phyloP scores from a whole-genome alignment of 1,284 basidiomycete genomes.

The Fomitopsis betulina region DNA sequence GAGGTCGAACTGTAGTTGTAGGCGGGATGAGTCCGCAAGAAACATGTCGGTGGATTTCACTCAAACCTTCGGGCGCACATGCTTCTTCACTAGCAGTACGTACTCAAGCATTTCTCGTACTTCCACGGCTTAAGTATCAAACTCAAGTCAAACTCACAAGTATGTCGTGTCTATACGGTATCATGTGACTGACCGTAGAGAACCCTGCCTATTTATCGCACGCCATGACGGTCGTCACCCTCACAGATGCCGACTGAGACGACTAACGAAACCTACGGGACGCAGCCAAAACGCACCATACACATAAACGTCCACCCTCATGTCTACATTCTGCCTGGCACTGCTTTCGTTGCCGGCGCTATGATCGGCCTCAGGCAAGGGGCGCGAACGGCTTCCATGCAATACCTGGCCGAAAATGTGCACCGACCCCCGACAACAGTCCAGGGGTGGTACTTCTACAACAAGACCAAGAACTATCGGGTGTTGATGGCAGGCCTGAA shows the following conservation, averaged over 20 bases:
- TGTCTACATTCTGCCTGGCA: slow-evolving; percentile 46
- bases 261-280: background rate
- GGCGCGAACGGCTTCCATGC: slow-evolving; percentile 44
- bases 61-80: too few species aligned
- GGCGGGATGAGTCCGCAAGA: too few species aligned
- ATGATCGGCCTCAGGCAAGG: slow-evolving; percentile 70
- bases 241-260: background rate
- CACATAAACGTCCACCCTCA: slow-evolving; percentile 33
- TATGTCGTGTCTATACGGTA: background rate
- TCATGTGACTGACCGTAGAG: background rate
- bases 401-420: slow-evolving; percentile 52
- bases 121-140: too few species aligned
- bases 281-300: slow-evolving; percentile 18
- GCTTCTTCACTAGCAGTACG: too few species aligned
- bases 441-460: slow-evolving; percentile 88
- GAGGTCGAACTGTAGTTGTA: too few species aligned
- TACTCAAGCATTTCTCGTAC: too few species aligned
- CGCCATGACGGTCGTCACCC: background rate
- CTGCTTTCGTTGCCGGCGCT: slow-evolving; percentile 56
- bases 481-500: slow-evolving; percentile 71
- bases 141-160: background rate
- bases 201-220: background rate
- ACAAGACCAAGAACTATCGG: slow-evolving; percentile 88
- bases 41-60: too few species aligned
- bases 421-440: slow-evolving; percentile 79